Conservation (phyloP, 768 basidiomycete genomes). For the Suillus clintonianus region DNA sequence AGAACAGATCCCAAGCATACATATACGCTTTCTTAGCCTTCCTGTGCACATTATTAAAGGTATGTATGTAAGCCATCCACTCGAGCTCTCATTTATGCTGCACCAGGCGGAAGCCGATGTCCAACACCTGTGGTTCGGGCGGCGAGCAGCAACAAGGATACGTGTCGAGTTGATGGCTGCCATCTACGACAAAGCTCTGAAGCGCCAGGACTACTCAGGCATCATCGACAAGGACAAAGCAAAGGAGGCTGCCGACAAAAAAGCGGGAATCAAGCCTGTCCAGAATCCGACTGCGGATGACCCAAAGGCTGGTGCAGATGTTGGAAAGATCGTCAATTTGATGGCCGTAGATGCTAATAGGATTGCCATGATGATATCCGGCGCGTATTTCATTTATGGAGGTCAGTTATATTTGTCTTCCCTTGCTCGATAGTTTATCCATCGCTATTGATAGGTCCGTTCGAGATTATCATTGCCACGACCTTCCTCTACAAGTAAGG, state of each 20-base stretch:
- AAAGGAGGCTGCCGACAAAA: conserved; percentile 24
- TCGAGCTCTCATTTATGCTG: not conserved
- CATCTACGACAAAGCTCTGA: conserved; percentile 88
- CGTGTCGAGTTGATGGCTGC: conserved; percentile 80
- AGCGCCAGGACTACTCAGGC: conserved; percentile 82
- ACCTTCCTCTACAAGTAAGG: conserved; percentile 74
- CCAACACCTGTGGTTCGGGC: conserved; percentile 78
- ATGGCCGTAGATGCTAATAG: conserved; percentile 81
- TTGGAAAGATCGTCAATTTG: conserved; percentile 88
- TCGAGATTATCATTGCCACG: conserved; percentile 75
- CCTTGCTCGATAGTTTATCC: not conserved
- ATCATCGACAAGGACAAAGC: conserved; percentile 55
- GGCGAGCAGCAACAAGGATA: conserved; percentile 73
- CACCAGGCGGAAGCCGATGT: conserved; percentile 62
- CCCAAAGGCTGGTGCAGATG: conserved; percentile 76
- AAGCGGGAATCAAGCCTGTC: conserved; percentile 13
- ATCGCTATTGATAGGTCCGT: conserved; percentile 48
- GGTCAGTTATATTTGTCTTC: conserved; percentile 35
- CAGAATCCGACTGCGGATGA: conserved; percentile 41
- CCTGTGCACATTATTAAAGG: conserved; percentile 44
- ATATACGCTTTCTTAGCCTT: conserved; percentile 81
- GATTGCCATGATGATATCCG: conserved; percentile 55
- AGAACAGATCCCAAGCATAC: conserved; percentile 63
- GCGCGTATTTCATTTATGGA: conserved; percentile 68
- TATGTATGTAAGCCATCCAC: not conserved